These are phyloP conservation scores for Purpureocillium takamizusanense DNA, from an alignment of 2,329 filamentous ascomycete species.

Conservation along the genomic window DNA sequence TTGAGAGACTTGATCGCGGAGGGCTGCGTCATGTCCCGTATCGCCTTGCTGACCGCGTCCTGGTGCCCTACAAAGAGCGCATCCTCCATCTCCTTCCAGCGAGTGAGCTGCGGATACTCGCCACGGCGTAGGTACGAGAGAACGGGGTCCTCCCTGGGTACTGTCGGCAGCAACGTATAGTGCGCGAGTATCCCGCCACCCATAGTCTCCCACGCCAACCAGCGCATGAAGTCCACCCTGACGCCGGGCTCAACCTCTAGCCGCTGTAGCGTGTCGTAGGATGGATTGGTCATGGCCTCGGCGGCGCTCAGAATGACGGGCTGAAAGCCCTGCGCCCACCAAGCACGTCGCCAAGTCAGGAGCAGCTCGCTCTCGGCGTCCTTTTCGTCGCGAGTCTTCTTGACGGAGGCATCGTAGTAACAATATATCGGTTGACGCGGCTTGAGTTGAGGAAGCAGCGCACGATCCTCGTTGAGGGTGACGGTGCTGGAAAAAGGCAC, in stretches of 20 bases:
- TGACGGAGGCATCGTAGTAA: constrained; percentile 67
- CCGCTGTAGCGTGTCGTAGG: constrained; percentile 62
- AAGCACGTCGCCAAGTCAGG: constrained; percentile 81
- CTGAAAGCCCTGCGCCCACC: constrained; percentile 90
- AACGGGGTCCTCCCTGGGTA: constrained; percentile 59
- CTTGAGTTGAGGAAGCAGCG: constrained; percentile 69
- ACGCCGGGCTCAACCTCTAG: constrained; percentile 52
- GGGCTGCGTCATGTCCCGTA: constrained; percentile 51
- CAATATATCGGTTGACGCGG: constrained; percentile 74
- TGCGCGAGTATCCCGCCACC: constrained; percentile 72
- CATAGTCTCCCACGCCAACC: constrained; percentile 92
- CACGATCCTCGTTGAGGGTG: constrained; percentile 71
- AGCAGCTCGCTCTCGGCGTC: constrained; percentile 72
- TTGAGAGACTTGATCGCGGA: constrained; percentile 47
- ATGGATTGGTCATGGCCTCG: constrained; percentile 75
- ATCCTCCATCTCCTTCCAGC: constrained; percentile 62
- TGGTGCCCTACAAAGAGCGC: constrained; percentile 67
- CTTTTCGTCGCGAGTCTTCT: constrained; percentile 53
- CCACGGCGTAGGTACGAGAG: constrained; percentile 66
- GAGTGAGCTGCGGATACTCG: constrained; percentile 63
- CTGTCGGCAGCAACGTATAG: constrained; percentile 80
- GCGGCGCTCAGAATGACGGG: constrained; percentile 71
- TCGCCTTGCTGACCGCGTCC: constrained; percentile 50
- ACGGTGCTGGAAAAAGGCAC: constrained; percentile 74
- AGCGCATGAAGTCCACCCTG: constrained; percentile 66